Base-by-base conservation (phyloP, 257 asterid genomes). In the Forsythia suspensa region DNA sequence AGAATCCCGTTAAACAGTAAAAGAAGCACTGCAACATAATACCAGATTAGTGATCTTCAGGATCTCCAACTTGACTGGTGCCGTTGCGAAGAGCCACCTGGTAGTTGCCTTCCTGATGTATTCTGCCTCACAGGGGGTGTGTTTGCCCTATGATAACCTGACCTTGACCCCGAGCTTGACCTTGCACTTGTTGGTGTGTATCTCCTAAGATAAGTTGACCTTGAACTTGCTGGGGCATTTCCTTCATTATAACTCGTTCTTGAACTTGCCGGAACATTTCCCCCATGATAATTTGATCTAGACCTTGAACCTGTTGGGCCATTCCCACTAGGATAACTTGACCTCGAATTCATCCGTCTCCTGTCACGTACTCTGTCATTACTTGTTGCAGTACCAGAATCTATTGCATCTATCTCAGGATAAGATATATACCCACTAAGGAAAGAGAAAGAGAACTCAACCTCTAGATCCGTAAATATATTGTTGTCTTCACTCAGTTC, bases 381-480 rank as follows among this genome's bases (percentile, higher is more conserved):
- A 37, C 61, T 79, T 76, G 76, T 65, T 9, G 88, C 72, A 76
- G 68, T 81, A 24, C 84, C 86, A 36, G 80, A 78, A 70, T 76
- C 86, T 36, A 76, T 63, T 59, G 34, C 55, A 52, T 77, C 83
- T 61, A 75, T 84, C 16, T 61, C 77, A 2, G 76, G 83, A 77
- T 79, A 76, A 48, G 84, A 39, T 5, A 81, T 12, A 8, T 74
- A 71, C 65, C 82, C 73, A 29, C 34, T 29, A 51, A 80, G 74
- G 61, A 77, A n/a, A 61, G 89, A 80, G 70, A 82, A n/a, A 13
- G 91, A 39, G 38, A 83, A 71, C 70, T 87, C 90, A 16, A 74
- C 10, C 70, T 82, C 89, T 48, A 59, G 65, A 77, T 82, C 82
- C 29, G 78, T 63, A 13, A 76, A 59, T 39, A 71, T 44, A 51